Base-by-base conservation (phyloP, 768 basidiomycete genomes). In the Serendipita indica region DNA sequence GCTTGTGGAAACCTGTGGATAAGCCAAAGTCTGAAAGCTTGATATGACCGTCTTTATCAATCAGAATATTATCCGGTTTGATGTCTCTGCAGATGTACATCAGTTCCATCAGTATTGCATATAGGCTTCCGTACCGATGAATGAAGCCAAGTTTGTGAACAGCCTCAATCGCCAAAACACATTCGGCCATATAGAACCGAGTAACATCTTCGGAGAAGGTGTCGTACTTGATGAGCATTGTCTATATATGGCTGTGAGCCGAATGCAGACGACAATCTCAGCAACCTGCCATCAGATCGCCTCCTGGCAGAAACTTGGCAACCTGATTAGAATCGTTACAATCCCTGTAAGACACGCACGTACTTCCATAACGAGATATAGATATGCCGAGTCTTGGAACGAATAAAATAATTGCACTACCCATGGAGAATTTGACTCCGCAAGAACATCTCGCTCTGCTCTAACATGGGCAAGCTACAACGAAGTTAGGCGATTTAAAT, bases 191-290 rank as follows among this genome's bases (percentile, higher is more conserved):
- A 71, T 99, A 98, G 71, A 98, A 98, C 57, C 94, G 80, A 59
- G 91, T 91, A 13, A 98, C 94, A 65, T 98, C 96, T 72, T 98
- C 94, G 0, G 89, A 89, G 72, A 98, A 98, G 0, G 93, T 96
- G 69, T 97, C 96, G 72, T 98, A 97, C 72, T 98, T 97, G 77
- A 98, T 97, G 60, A 97, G 77, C 94, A 98, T 98, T 3, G 93
- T 96, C 49, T 54, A 33, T 43, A 18, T 43, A 7, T 7, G 27
- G 41, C 27, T 43, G 41, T 18, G 18, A 25, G 7, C 7, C 27
- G 18, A 25, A 43, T n/a, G n/a, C 41, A 6, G n/a, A 2, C 7
- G n/a, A 43, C 27, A 43, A n/a, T 43, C 37, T n/a, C n/a, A n/a
- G n/a, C n/a, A n/a, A n/a, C 49, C 16, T 1, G 32, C 49, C 96